phyloP scores from a whole-genome alignment of 139 green algal genomes.

The Volvox reticuliferus region DNA sequence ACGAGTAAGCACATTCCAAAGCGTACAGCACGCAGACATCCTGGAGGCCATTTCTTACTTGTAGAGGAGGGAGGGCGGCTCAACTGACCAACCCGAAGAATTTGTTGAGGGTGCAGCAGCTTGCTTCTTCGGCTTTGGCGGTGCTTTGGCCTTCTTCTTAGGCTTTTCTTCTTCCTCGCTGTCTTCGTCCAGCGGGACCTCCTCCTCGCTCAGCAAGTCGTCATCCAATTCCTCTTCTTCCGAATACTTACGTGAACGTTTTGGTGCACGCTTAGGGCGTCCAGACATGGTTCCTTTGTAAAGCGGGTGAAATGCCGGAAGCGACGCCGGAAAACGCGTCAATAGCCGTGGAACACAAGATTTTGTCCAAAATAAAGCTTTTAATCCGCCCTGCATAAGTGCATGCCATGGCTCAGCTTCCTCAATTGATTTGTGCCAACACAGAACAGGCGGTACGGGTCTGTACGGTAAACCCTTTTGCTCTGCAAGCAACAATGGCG shows the following conservation, averaged over 20 bases:
- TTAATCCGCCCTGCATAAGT: not conserved
- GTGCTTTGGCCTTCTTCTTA: conserved; percentile 37
- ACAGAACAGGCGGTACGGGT: no score
- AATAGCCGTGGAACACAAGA: not conserved
- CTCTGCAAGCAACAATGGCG: no score
- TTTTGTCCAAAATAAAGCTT: not conserved
- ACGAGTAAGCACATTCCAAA: not conserved
- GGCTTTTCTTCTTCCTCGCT: conserved; percentile 40
- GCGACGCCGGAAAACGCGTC: not conserved
- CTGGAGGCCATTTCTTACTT: conserved; percentile 45
- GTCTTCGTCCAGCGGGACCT: conserved; percentile 34
- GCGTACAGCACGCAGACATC: no score
- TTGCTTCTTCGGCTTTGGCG: conserved; percentile 21
- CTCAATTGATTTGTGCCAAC: not conserved
- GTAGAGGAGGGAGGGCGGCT: conserved; percentile 64
- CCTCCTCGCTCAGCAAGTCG: not conserved
- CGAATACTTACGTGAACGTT: conserved; percentile 23
- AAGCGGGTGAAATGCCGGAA: not conserved
- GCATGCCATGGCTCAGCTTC: not conserved
- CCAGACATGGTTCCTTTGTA: not conserved
- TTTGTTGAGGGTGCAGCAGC: not conserved
- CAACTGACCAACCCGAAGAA: conserved; percentile 50
- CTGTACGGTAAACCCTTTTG: no score
- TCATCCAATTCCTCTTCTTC: conserved; percentile 33
- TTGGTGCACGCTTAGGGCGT: conserved; percentile 10